These are phyloP conservation scores for Monosporascus sp. DNA, from an alignment of 2,329 filamentous ascomycete genomes.

Conservation along the genomic window DNA sequence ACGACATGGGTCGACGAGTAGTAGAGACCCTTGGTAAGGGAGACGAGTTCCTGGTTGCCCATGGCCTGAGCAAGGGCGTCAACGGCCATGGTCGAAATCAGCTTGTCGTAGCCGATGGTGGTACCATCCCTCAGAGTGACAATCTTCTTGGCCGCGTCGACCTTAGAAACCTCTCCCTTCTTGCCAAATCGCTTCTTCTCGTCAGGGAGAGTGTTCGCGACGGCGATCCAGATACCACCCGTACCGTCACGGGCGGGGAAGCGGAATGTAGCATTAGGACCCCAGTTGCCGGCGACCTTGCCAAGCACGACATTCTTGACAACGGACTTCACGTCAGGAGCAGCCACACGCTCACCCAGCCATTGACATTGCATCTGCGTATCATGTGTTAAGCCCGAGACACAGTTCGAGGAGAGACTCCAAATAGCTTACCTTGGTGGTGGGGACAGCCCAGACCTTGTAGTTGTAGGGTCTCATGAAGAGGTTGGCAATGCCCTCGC, in stretches of 20 bases:
- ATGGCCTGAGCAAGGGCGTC: slow-evolving; percentile 84
- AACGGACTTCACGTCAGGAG: slow-evolving; percentile 89
- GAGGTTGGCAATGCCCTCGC: slow-evolving; percentile 80
- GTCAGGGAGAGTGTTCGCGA: slow-evolving; percentile 86
- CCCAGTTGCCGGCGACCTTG: slow-evolving; percentile 97
- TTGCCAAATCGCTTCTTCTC: slow-evolving; percentile 90
- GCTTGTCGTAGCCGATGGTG: slow-evolving; percentile 84
- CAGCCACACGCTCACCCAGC: slow-evolving; percentile 97
- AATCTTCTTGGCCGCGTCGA: slow-evolving; percentile 79
- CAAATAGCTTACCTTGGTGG: slow-evolving; percentile 68
- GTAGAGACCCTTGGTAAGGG: slow-evolving; percentile 83
- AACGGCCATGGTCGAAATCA: slow-evolving; percentile 94
- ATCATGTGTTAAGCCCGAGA: slow-evolving; percentile 1
- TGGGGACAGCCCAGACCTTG: slow-evolving; percentile 99
- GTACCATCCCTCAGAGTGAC: slow-evolving; percentile 81
- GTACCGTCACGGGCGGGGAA: slow-evolving; percentile 95
- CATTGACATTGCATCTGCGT: slow-evolving; percentile 96
- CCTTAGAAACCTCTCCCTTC: slow-evolving; percentile 75
- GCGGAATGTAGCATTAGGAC: slow-evolving; percentile 95
- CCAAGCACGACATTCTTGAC: slow-evolving; percentile 92
- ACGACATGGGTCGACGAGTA: slow-evolving; percentile 98
- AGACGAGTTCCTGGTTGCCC: slow-evolving; percentile 77
- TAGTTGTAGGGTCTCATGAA: slow-evolving; percentile 99
- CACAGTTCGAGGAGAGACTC: no score
- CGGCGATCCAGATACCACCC: slow-evolving; percentile 97